Percentiles rank a stretch among this genome's conserved stretches.
phyloP scores from a whole-genome alignment of 371 early-diverging fungal genomes.

The Mucor plumbeus region DNA sequence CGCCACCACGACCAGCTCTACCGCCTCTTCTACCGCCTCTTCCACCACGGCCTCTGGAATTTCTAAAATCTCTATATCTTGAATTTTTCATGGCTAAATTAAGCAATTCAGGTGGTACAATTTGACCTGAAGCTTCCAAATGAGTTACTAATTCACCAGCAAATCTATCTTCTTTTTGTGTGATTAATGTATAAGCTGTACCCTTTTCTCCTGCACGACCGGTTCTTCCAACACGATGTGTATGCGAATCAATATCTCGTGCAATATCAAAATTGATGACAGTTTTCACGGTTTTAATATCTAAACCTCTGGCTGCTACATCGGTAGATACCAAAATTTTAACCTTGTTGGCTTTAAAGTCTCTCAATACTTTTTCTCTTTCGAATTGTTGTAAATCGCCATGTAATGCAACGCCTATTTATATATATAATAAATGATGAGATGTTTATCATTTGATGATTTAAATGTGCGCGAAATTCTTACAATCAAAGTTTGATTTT shows the following conservation, averaged over 20 bases:
- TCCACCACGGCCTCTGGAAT: constrained; percentile 42
- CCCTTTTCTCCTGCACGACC: constrained; percentile 81
- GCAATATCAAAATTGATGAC: constrained; percentile 83
- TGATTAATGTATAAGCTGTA: constrained; percentile 73
- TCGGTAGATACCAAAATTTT: constrained; percentile 98
- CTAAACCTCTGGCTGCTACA: constrained; percentile 97
- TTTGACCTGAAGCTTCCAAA: constrained; percentile 70
- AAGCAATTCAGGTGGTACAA: constrained; percentile 68
- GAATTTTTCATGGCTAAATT: constrained; percentile 77
- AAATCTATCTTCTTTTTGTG: constrained; percentile 76
- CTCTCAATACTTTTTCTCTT: constrained; percentile 90
- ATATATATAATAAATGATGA: not conserved
- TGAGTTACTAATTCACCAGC: constrained; percentile 80
- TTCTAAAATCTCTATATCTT: constrained; percentile 61
- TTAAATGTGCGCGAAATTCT: constrained; percentile 12
- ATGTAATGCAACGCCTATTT: constrained; percentile 87
- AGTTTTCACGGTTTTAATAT: constrained; percentile 72
- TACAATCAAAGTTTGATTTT: constrained; percentile 60
- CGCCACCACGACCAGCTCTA: constrained; percentile 33
- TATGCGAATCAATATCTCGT: constrained; percentile 79
- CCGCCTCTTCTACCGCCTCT: constrained; percentile 53
- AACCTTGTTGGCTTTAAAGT: constrained; percentile 74
- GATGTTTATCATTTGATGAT: not conserved
- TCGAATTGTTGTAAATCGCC: constrained; percentile 97
- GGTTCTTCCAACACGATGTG: constrained; percentile 75